Conservation (phyloP, 1,284 basidiomycete species). For the Xerocomus amazonicus region DNA sequence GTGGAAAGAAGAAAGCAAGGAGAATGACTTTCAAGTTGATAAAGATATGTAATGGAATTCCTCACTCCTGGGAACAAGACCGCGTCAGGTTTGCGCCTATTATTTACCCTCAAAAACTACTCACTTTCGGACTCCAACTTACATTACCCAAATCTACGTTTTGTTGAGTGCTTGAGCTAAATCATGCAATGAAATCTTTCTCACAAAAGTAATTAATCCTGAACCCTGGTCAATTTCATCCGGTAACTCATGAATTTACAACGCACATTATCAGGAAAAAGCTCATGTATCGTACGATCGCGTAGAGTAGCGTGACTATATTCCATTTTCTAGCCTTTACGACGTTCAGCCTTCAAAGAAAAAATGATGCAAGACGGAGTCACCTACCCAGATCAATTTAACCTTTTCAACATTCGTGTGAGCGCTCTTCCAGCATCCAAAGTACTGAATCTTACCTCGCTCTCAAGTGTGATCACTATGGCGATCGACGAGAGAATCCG, state of each 20-base stretch:
- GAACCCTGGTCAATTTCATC: neutral
- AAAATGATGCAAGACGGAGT: neutral
- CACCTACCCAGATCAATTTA: conserved; percentile 17
- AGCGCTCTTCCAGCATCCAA: neutral
- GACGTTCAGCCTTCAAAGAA: neutral
- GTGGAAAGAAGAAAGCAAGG: neutral
- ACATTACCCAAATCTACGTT: conserved; percentile 6
- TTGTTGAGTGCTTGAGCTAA: conserved; percentile 2
- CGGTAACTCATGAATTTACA: neutral
- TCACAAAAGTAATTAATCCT: conserved; percentile 14
- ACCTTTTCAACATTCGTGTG: conserved; percentile 8
- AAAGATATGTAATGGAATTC: too few relatives aligned
- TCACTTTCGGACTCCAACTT: conserved; percentile 11
- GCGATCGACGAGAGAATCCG: neutral
- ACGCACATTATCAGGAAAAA: conserved; percentile 17
- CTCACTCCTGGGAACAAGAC: conserved; percentile 14
- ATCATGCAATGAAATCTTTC: neutral
- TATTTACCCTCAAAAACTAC: neutral
- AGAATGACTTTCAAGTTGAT: too few relatives aligned
- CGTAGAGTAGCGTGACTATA: conserved; percentile 17
- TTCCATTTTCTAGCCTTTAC: conserved; percentile 18
- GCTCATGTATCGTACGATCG: conserved; percentile 21
- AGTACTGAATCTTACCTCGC: conserved; percentile 7
- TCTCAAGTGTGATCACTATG: conserved; percentile 12
- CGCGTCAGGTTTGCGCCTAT: neutral